Base-by-base conservation (phyloP, 2,329 filamentous ascomycete genomes). In the Tolypocladium guangdongense region DNA sequence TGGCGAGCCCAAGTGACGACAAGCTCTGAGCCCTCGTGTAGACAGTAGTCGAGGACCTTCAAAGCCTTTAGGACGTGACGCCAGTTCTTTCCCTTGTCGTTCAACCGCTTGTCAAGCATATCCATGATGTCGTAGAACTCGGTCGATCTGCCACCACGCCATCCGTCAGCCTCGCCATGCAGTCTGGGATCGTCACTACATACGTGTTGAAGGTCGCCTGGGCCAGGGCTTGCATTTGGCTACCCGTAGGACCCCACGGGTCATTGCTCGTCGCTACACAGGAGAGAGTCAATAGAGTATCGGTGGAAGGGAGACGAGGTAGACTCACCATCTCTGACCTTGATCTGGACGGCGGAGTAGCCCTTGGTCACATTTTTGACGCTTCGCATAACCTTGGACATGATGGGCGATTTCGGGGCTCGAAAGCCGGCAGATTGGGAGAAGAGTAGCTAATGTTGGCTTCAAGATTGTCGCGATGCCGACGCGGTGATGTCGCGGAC, bases 81-180 rank as follows among this genome's bases (percentile, higher is more conserved):
- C 93, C 93, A 99, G 70, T 99, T 99, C 79, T 97, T 99, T 66
- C 93, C 93, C 73, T 99, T 97, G 72, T 99, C 93, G 65, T 99
- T 99, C 65, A 99, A 76, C 61, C 93, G 87, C 77, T 97, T 97
- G 74, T 99, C 93, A 61, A 99, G 78, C 90, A 99, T 99, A 70
- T 99, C 93, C 86, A 99, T 96, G 64, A 99, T 96, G 69, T 99
- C 92, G 75, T 96, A 96, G 75, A 99, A 99, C 70, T 97, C 93
- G 71, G 87, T 92, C 37, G 90, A 91, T 67, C 92, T 95, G 59
- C 43, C 55, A 35, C 47, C 14, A 35, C 18, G 12, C 12, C 30
- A 3, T n/a, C n/a, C 6, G 50, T 54, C n/a, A 52, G 49, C 33
- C 20, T n/a, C 3, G 20, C 30, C 14, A 47, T 22, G 37, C 4